Percentiles rank a stretch among this genome's conserved stretches.
Evolutionary conservation across 2,329 filamentous ascomycete genomes (phyloP).

Genomic region (Thielaviopsis populi): DNA sequence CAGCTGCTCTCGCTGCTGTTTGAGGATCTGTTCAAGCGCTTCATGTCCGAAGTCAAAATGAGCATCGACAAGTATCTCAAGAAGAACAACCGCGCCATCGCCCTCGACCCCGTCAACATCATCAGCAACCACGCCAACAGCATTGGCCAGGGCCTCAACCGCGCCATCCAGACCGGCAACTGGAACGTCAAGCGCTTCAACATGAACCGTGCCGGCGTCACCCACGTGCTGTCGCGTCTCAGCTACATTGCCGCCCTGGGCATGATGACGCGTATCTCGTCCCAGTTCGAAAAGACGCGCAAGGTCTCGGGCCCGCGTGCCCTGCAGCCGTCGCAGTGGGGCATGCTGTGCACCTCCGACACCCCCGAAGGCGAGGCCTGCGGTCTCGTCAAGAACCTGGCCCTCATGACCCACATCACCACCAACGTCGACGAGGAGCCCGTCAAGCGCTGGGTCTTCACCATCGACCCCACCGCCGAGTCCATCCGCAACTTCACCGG

Average conservation of each 20-base stretch:
- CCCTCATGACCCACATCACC: constrained; percentile 97
- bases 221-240: constrained; percentile 84
- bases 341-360: constrained; percentile 94
- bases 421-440: constrained; percentile 90
- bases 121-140: constrained; percentile 72
- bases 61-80: constrained; percentile 92
- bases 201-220: constrained; percentile 95
- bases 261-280: constrained; percentile 98
- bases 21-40: constrained; percentile 95
- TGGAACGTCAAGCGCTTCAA: constrained; percentile 97
- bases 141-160: constrained; percentile 86
- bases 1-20: constrained; percentile 88
- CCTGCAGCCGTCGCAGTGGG: constrained; percentile 91
- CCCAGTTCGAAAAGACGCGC: constrained; percentile 96
- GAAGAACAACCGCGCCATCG: constrained; percentile 76
- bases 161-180: constrained; percentile 92
- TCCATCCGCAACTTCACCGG: constrained; percentile 57
- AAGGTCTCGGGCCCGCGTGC: constrained; percentile 94
- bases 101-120: constrained; percentile 75
- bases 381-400: constrained; percentile 93
- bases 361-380: constrained; percentile 98
- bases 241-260: constrained; percentile 94
- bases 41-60: constrained; percentile 74
- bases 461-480: constrained; percentile 70
- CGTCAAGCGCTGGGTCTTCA: constrained; percentile 72